A percentile compares a stretch with the other conserved stretches of the same genome.
Evolutionary conservation across 2,329 filamentous ascomycete genomes (phyloP).

Genomic region (Neocucurbitaria cava): DNA sequence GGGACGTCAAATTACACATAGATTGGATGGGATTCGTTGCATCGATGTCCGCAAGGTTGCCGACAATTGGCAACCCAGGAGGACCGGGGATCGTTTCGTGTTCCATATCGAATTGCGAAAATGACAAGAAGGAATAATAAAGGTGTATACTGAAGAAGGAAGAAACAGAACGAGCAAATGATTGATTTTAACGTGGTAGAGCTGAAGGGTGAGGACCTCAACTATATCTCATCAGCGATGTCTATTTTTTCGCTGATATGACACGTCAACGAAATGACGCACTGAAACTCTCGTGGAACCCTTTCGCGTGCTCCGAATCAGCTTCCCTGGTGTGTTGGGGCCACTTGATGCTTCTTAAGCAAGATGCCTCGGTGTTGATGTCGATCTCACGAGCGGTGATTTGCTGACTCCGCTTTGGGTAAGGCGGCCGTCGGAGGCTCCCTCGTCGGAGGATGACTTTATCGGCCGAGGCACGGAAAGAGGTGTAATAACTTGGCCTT

Average conservation of each 20-base stretch:
- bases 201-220: too few species aligned
- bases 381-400: conserved; percentile 12
- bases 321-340: conserved; percentile 5
- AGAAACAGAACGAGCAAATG: not conserved
- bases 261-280: conserved; percentile 18
- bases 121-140: not conserved
- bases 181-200: too few species aligned
- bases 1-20: conserved; percentile 65
- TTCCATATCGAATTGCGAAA: conserved; percentile 15
- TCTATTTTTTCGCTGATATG: conserved; percentile 2
- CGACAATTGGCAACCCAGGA: conserved; percentile 68
- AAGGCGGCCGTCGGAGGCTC: conserved; percentile 2
- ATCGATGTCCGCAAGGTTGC: conserved; percentile 70
- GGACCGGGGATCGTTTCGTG: conserved; percentile 66
- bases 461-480: conserved; percentile 5
- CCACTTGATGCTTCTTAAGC: conserved; percentile 11
- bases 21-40: conserved; percentile 63
- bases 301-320: conserved; percentile 16
- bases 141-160: not conserved
- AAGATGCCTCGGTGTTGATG: conserved; percentile 30
- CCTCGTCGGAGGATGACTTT: conserved; percentile 6
- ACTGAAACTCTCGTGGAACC: conserved; percentile 5
- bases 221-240: conserved; percentile 8
- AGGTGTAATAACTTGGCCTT: not conserved
- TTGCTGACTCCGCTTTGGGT: conserved; percentile 8